Conservation (phyloP, 352 stramenopile species). For the Globisporangium mamillatum region DNA sequence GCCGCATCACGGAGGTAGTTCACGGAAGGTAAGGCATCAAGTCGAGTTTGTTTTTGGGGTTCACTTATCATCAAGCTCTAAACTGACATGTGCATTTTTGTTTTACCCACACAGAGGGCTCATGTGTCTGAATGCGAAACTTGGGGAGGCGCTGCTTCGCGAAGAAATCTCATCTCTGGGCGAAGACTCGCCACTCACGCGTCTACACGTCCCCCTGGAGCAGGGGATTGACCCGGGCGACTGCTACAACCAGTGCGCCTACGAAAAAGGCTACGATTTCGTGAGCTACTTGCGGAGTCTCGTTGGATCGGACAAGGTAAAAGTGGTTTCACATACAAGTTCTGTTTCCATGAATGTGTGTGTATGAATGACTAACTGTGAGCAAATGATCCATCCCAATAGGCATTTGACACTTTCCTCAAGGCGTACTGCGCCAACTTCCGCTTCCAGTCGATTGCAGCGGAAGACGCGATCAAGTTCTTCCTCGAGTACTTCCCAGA, state of each 20-base stretch:
- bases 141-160: conserved; percentile 58
- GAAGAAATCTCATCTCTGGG: conserved; percentile 73
- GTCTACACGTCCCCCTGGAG: conserved; percentile 65
- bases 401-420: conserved; percentile 73
- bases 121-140: conserved; percentile 70
- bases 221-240: conserved; percentile 76
- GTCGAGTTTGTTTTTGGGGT: neutral
- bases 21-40: conserved; percentile 45
- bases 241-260: conserved; percentile 81
- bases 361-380: neutral
- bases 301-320: conserved; percentile 59
- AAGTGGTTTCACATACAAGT: neutral
- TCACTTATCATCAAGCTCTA: neutral
- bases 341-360: neutral
- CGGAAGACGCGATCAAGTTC: conserved; percentile 66
- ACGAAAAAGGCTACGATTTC: conserved; percentile 81
- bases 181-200: conserved; percentile 63
- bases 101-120: conserved; percentile 30
- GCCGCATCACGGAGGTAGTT: conserved; percentile 61
- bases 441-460: conserved; percentile 73
- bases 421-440: conserved; percentile 62
- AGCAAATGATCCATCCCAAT: neutral
- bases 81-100: neutral
- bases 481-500: conserved; percentile 69
- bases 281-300: conserved; percentile 71